Percentiles rank a stretch among this genome's conserved stretches.
phyloP scores from a whole-genome alignment of 2,329 filamentous ascomycete species.

The Colletotrichum lini region DNA sequence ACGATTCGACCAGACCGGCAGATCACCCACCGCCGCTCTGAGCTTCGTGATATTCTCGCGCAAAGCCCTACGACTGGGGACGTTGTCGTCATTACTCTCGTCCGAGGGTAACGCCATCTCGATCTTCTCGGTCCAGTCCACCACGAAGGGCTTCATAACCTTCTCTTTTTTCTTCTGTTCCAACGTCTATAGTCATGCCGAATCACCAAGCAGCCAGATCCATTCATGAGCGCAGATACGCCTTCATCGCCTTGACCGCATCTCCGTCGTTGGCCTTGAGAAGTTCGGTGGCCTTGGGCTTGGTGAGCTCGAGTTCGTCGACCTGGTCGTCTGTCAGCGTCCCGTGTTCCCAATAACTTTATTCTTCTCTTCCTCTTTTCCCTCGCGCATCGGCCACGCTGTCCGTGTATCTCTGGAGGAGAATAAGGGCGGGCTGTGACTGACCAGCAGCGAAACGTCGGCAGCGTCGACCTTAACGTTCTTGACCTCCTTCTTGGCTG shows the following conservation, averaged over 20 bases:
- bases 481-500: constrained; percentile 62
- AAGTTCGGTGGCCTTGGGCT: constrained; percentile 81
- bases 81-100: too few species aligned
- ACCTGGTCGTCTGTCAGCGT: constrained; percentile 59
- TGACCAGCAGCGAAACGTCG: constrained; percentile 78
- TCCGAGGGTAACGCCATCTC: too few species aligned
- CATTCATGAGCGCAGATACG: constrained; percentile 58
- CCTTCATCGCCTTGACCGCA: constrained; percentile 75
- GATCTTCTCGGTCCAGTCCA: too few species aligned
- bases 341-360: neutral
- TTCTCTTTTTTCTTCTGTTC: neutral
- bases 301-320: constrained; percentile 80
- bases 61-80: too few species aligned
- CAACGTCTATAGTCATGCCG: constrained; percentile 17
- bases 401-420: neutral
- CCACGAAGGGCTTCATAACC: neutral
- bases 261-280: constrained; percentile 81
- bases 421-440: constrained; percentile 47
- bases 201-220: neutral
- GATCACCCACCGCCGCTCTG: too few species aligned
- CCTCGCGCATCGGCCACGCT: neutral
- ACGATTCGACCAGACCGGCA: too few species aligned
- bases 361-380: too few species aligned
- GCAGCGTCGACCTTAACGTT: constrained; percentile 81
- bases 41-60: too few species aligned